A percentile compares a stretch with the other conserved stretches of the same genome.
phyloP scores from a whole-genome alignment of 352 stramenopile genomes.

The Phytophthora pisi region DNA sequence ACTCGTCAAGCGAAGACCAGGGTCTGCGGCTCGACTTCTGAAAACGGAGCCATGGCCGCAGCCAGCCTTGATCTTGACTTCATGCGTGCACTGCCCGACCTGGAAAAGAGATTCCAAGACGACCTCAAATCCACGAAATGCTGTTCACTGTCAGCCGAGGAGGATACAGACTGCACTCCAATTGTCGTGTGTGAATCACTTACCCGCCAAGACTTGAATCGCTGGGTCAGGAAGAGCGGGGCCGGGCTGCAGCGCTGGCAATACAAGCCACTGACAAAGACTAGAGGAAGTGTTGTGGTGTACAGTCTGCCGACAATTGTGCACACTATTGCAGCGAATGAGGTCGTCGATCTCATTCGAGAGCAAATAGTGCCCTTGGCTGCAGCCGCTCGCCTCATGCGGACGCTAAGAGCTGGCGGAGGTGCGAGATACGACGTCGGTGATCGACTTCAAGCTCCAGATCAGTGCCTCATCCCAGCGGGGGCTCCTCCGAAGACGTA shows the following conservation, averaged over 20 bases:
- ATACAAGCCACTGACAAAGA: slow-evolving; percentile 22
- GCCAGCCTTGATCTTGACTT: background rate
- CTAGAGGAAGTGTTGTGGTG: slow-evolving; percentile 11
- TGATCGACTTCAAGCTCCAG: slow-evolving; percentile 21
- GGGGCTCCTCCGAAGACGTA: background rate
- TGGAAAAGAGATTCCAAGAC: background rate
- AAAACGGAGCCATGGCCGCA: background rate
- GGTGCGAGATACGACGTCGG: slow-evolving; percentile 11
- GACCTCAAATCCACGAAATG: background rate
- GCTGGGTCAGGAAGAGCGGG: slow-evolving; percentile 17
- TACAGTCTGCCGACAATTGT: slow-evolving; percentile 7
- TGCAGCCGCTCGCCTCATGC: slow-evolving; percentile 5
- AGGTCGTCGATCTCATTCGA: slow-evolving; percentile 10
- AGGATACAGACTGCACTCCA: slow-evolving; percentile 7
- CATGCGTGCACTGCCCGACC: background rate
- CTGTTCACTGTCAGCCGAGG: background rate
- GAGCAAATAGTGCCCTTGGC: slow-evolving; percentile 2
- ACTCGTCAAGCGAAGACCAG: too few species aligned
- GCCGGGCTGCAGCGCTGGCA: slow-evolving; percentile 19
- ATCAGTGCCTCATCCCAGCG: slow-evolving; percentile 8
- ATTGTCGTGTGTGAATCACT: slow-evolving; percentile 28
- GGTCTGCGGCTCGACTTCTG: too few species aligned
- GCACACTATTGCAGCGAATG: slow-evolving; percentile 4
- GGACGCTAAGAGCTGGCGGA: background rate
- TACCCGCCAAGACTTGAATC: slow-evolving; percentile 8